A percentile compares a stretch with the other conserved stretches of the same genome.
phyloP scores from a whole-genome alignment of 371 early-diverging fungal genomes.

The Haplosporangium sp. region DNA sequence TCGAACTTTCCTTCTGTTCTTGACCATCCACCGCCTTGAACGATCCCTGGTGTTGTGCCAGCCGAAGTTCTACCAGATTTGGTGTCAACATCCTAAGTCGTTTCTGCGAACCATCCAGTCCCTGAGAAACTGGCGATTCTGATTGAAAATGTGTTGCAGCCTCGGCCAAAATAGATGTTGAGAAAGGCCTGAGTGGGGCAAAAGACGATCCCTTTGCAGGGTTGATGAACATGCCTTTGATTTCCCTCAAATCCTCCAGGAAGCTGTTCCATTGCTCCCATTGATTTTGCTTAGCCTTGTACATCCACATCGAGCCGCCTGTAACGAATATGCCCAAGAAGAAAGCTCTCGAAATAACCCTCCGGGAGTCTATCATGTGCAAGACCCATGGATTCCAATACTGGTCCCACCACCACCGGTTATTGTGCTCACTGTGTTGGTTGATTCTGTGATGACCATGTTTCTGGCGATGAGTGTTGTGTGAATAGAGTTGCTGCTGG shows the following conservation, averaged over 20 bases:
- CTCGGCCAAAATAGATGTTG: neutral
- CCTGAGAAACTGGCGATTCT: slow-evolving; percentile 1
- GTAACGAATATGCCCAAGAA: slow-evolving; percentile 3
- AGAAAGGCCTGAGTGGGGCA: neutral
- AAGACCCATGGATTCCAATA: slow-evolving; percentile 20
- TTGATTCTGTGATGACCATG: neutral
- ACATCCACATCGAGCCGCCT: slow-evolving; percentile 4
- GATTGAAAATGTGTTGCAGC: neutral
- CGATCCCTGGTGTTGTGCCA: slow-evolving; percentile 29
- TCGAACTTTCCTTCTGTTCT: neutral
- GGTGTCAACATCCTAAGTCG: slow-evolving; percentile 37
- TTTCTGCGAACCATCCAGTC: slow-evolving; percentile 5
- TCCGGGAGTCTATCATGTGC: slow-evolving; percentile 10
- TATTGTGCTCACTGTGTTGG: slow-evolving; percentile 1
- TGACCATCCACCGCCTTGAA: slow-evolving; percentile 10
- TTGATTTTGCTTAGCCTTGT: neutral
- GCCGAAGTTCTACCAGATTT: slow-evolving; percentile 24
- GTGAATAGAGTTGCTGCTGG: too few species aligned
- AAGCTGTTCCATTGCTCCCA: slow-evolving; percentile 10
- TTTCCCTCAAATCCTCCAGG: slow-evolving; percentile 2
- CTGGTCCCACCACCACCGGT: slow-evolving; percentile 12
- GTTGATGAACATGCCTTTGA: slow-evolving; percentile 4
- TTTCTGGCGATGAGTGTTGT: slow-evolving; percentile 1
- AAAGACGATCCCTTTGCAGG: neutral
- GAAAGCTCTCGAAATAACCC: neutral